Base-by-base conservation (phyloP, 1,284 basidiomycete genomes). In the Pseudozyma thailandica region DNA sequence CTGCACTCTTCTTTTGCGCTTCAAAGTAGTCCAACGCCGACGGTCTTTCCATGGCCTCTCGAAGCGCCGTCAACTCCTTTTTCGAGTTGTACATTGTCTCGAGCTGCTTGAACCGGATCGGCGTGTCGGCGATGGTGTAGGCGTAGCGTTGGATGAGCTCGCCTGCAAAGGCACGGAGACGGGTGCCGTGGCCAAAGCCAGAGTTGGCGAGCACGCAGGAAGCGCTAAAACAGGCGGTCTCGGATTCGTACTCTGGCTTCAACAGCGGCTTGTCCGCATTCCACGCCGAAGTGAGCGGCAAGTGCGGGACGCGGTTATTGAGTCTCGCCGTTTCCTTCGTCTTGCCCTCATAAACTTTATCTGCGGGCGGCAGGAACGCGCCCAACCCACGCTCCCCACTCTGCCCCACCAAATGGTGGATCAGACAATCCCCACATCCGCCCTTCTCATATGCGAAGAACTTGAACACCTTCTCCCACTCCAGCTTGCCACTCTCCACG, bases 361-460 rank as follows among this genome's bases (percentile, higher is more conserved):
- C 41, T 4, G 50, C 26, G 1, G 54, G 6, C 1, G 74, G 74
- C 0, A 76, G 54, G 26, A 76, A 73, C 3, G 66, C 65, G 16
- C 20, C 20, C 21, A 74, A 43, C 6, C 74, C 74, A 7, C 54
- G 49, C 13, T 54, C 25, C 4, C 74, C 74, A 9, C 52, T 58
- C 42, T 55, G 43, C 0, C 48, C 51, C 3, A 76, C 48, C 2
- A 73, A 53, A 31, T 72, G 68, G 16, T 65, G 61, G 27, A 76
- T 57, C 44, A 76, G 37, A 31, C 74, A 76, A 38, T 76, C 74
- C 26, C 74, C 74, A 42, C 74, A 76, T 4, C 35, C 37, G 2
- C 50, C 31, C 39, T 69, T 43, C 15, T 42, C 46, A 35, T 58
- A 68, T 12, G 63, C 45, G 20, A 76, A 71, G 25, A 44, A 42